Evolutionary conservation across 352 stramenopile species (phyloP).

Genomic region (Globisporangium paroecandrum): DNA sequence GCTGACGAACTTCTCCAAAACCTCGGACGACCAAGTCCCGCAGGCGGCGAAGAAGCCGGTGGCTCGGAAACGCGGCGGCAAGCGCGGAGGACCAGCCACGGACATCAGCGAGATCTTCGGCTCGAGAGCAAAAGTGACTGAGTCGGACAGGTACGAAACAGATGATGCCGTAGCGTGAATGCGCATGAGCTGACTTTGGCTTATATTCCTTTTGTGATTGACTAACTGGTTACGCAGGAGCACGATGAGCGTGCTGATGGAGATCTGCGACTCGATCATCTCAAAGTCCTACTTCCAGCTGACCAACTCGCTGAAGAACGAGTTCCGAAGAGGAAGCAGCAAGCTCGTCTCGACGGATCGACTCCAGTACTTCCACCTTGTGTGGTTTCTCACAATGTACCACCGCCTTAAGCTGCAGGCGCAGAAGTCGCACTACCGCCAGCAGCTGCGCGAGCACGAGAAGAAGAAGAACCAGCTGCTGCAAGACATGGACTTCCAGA

Average conservation of each 20-base stretch:
- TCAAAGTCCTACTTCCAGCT: slow-evolving; percentile 83
- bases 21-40: slow-evolving; percentile 61
- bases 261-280: slow-evolving; percentile 73
- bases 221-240: slow-evolving; percentile 20
- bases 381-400: slow-evolving; percentile 84
- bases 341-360: slow-evolving; percentile 83
- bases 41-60: slow-evolving; percentile 68
- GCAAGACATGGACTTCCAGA: slow-evolving; percentile 53
- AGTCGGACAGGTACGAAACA: slow-evolving; percentile 49
- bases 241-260: slow-evolving; percentile 62
- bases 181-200: slow-evolving; percentile 1
- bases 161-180: neutral
- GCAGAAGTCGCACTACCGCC: slow-evolving; percentile 66
- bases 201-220: slow-evolving; percentile 5
- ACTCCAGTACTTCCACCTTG: slow-evolving; percentile 86
- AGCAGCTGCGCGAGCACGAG: slow-evolving; percentile 47
- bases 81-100: slow-evolving; percentile 38
- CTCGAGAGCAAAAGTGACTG: slow-evolving; percentile 54
- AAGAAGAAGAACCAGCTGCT: slow-evolving; percentile 50
- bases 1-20: slow-evolving; percentile 74
- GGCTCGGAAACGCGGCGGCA: slow-evolving; percentile 34
- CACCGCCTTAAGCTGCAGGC: slow-evolving; percentile 74
- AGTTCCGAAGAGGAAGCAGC: slow-evolving; percentile 80
- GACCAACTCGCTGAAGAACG: slow-evolving; percentile 82
- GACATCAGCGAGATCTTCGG: slow-evolving; percentile 81